phyloP scores from a whole-genome alignment of 2,329 filamentous ascomycete species.

The Thelonectria olida region DNA sequence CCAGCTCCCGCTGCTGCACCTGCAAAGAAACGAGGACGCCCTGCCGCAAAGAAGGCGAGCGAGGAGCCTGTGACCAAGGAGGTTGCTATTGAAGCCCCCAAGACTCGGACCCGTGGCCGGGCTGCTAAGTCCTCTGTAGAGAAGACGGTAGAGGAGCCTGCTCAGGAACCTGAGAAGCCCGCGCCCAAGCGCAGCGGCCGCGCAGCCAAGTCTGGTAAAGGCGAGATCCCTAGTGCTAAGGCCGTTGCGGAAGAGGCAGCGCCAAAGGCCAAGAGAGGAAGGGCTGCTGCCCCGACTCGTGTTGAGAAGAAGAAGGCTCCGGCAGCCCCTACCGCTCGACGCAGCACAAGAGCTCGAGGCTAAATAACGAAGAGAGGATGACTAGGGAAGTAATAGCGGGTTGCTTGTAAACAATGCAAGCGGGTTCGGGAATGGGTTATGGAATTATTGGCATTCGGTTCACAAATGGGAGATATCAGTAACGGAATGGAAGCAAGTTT shows the following conservation, averaged over 20 bases:
- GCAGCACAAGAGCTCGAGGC: constrained; percentile 30
- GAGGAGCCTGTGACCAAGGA: neutral
- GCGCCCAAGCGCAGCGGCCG: constrained; percentile 32
- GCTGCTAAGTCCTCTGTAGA: constrained; percentile 15
- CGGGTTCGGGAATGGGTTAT: too few relatives aligned
- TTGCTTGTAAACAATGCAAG: too few relatives aligned
- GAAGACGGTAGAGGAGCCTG: constrained; percentile 7
- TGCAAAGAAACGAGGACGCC: constrained; percentile 12
- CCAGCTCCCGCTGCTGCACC: neutral
- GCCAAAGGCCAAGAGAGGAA: constrained; percentile 23
- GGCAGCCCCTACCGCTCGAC: constrained; percentile 3
- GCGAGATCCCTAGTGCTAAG: constrained; percentile 33
- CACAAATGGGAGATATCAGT: too few relatives aligned
- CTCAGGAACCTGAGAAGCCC: neutral
- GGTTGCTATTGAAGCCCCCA: neutral
- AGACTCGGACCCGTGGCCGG: neutral
- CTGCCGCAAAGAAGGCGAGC: constrained; percentile 13
- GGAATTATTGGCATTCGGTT: too few relatives aligned
- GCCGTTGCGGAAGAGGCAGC: neutral
- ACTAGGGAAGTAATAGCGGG: neutral
- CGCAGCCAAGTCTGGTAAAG: constrained; percentile 35
- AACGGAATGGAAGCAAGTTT: too few relatives aligned
- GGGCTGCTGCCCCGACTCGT: constrained; percentile 25
- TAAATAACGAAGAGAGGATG: neutral
- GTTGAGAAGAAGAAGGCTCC: constrained; percentile 28